phyloP scores from a whole-genome alignment of 148 eudicot species.

The Heliosperma pusillum region DNA sequence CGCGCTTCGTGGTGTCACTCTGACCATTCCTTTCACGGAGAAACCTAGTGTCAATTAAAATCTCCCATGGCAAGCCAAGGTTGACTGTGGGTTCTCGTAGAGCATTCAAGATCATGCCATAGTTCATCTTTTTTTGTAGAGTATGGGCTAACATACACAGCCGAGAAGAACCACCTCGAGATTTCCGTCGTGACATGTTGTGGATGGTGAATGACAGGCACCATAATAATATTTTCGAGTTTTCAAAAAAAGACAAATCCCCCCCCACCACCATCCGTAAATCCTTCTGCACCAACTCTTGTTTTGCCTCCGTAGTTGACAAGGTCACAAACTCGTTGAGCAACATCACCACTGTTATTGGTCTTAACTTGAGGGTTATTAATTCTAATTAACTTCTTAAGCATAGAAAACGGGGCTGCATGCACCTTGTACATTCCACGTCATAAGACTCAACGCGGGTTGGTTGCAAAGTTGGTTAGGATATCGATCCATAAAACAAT shows the following conservation, averaged over 20 bases:
- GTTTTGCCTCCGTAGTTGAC: background rate
- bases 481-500: no score
- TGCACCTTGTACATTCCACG: background rate
- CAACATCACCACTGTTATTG: background rate
- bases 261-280: no score
- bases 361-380: background rate
- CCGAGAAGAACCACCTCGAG: background rate
- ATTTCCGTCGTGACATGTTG: background rate
- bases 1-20: background rate
- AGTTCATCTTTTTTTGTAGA: background rate
- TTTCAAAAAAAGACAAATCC: background rate
- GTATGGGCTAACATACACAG: background rate
- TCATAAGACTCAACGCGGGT: background rate
- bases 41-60: background rate
- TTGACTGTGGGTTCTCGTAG: background rate
- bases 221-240: background rate
- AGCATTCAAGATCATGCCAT: background rate
- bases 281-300: background rate
- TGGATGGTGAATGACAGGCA: background rate
- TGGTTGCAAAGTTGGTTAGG: no score
- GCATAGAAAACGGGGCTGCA: background rate
- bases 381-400: background rate
- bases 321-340: background rate
- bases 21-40: background rate
- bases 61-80: background rate